phyloP scores from a whole-genome alignment of 257 asterid genomes.

The Lycium ferocissimum region DNA sequence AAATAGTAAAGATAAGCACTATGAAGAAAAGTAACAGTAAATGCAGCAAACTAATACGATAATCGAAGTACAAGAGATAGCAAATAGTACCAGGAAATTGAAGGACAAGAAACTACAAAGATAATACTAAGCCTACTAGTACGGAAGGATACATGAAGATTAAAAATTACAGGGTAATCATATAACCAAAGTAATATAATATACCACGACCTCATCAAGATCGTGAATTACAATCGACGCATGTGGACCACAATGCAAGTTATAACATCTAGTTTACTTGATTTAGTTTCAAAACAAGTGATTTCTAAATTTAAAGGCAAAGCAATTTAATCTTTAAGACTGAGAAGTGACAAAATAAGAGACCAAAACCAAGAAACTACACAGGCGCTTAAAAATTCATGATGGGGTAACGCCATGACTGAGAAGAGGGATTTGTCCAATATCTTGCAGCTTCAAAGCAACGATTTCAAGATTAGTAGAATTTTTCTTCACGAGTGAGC shows the following conservation, averaged over 20 bases:
- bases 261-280: neutral
- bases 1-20: no score
- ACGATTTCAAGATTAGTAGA: neutral
- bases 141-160: neutral
- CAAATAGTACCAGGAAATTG: no score
- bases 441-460: slow-evolving; percentile 17
- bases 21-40: no score
- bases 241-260: slow-evolving; percentile 10
- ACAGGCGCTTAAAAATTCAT: neutral
- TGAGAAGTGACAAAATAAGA: neutral
- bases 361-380: neutral
- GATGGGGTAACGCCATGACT: neutral
- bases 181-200: neutral
- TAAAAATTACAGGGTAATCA: neutral
- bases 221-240: neutral
- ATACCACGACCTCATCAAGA: slow-evolving; percentile 1
- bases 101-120: no score
- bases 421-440: neutral
- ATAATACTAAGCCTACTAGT: no score
- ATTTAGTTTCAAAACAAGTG: slow-evolving; percentile 14
- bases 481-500: neutral
- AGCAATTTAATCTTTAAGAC: neutral
- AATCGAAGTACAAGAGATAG: no score
- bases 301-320: neutral
- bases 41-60: no score